A percentile compares a stretch with the other conserved stretches of the same genome.
Evolutionary conservation across 139 green algal genomes (phyloP).

Genomic region (Picochlorum sp.): DNA sequence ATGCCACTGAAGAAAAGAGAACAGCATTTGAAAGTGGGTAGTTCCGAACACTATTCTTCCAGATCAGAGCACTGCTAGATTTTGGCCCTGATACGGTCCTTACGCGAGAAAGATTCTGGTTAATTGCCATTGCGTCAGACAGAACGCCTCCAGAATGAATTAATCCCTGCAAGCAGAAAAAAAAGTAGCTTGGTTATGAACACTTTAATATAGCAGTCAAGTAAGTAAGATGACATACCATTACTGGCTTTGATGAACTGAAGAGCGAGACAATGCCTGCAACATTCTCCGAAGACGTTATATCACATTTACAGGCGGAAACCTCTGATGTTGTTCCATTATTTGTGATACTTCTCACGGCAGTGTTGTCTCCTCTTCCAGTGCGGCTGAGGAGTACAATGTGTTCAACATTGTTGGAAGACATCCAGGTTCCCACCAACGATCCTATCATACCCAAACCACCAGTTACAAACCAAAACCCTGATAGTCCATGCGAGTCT

Average conservation of each 20-base stretch:
- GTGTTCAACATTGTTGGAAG: slow-evolving; percentile 9
- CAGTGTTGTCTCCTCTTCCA: slow-evolving; percentile 2
- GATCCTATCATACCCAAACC: slow-evolving; percentile 34
- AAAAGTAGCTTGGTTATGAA: neutral
- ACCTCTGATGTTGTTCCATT: slow-evolving; percentile 3
- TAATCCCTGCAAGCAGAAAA: slow-evolving; percentile 15
- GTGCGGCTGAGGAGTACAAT: slow-evolving; percentile 20
- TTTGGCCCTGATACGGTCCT: slow-evolving; percentile 37
- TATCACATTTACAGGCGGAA: slow-evolving; percentile 19
- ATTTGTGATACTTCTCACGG: slow-evolving; percentile 10
- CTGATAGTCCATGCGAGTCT: neutral
- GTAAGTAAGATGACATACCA: neutral
- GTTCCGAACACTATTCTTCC: neutral
- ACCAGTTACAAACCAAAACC: slow-evolving; percentile 23
- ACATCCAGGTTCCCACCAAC: slow-evolving; percentile 57
- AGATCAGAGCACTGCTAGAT: slow-evolving; percentile 5
- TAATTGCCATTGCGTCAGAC: slow-evolving; percentile 34
- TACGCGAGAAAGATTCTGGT: slow-evolving; percentile 28
- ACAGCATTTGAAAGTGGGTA: neutral
- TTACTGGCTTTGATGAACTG: neutral
- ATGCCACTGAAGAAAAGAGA: slow-evolving; percentile 58
- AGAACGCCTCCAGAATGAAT: slow-evolving; percentile 57
- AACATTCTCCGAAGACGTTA: slow-evolving; percentile 1
- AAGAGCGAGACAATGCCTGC: neutral
- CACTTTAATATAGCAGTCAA: neutral